Evolutionary conservation across 331 rosid genomes (phyloP), one percentile per base, ranked within the genome.

Genomic region (Telfairia occidentalis): DNA sequence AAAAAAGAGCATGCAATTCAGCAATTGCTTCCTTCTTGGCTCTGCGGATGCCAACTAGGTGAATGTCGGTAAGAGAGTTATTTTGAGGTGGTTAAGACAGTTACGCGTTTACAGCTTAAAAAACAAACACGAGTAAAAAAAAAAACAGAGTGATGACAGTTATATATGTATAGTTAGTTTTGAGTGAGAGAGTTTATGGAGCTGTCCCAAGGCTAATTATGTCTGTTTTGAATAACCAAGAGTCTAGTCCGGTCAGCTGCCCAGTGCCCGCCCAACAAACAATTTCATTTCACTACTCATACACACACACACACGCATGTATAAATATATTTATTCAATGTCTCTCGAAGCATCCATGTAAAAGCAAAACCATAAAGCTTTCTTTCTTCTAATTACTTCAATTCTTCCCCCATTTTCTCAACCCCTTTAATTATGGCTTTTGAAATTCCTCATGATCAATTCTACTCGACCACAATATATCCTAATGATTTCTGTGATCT

Each of bases 131-230:
- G 29, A 55, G 16, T 9, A 23, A 23, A 23, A 3, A 15, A n/a
- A 19, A 40, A 40, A 40, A 7, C 28, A 59, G n/a, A 58, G 2
- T 3, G 2, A 18, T 13, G 4, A 15, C 66, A 59, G 38, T 29
- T 61, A n/a, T n/a, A n/a, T n/a, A n/a, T n/a, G n/a, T n/a, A n/a
- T 16, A 61, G 70, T 61, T 16, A 32, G 70, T 61, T 30, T 54
- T 19, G 21, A n/a, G n/a, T n/a, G 21, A 16, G n/a, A 1, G 7
- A 5, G 19, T 58, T 12, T 57, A 26, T 0, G 37, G 32, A 28
- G 64, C 66, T 59, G 67, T 81, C 35, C 78, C 76, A 57, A 34
- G 55, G 55, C 78, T 83, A 77, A 83, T 77, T 35, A 65, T 34
- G 24, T 23, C 29, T 9, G 2, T 19, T 8, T 59, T 59, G 1